Base-by-base conservation (phyloP, 371 early-diverging fungal species). In the Mortierella sp. region DNA sequence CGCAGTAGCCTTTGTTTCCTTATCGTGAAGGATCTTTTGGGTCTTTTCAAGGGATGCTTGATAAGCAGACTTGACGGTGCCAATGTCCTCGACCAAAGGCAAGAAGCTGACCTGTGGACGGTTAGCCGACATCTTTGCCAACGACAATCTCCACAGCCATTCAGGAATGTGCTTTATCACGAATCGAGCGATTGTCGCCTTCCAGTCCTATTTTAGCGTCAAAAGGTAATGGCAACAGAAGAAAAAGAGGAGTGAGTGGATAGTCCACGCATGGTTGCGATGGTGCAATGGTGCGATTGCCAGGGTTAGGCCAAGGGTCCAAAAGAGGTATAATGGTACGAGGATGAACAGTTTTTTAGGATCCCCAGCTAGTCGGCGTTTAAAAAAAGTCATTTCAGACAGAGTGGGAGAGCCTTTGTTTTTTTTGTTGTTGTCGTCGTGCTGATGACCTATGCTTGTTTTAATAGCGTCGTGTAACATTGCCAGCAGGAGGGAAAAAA, bases 61-160 rank as follows among this genome's bases (percentile, higher is more conserved):
- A 28, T 73, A 46, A 50, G 61, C 37, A 5, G 81, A 55, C n/a
- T 26, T 43, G 21, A 82, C 64, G 14, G 78, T 71, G 55, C 82
- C 82, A 9, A 16, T 43, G 31, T 77, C 75, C 40, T 74, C 21
- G 11, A 72, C 50, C 19, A 69, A 8, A 0, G 82, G 77, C 13
- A 82, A 44, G 50, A 82, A 78, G 21, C 78, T 70, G 0, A 75
- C 75, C 16, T 82, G 82, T 16, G 82, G 82, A 16, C 82, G 54
- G 43, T 57, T 28, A 0, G 8, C 11, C 5, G 31, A 31, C 44
- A 54, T n/a, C 67, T 50, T 46, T n/a, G 48, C 43, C 48, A 72
- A 51, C 19, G 53, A 19, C 37, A 78, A 6, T 16, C n/a, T 74
- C 78, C 77, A 82, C 5, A 77, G 50, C 82, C 78, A 82, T 5